Evolutionary conservation across 345 rosid species (phyloP).

Genomic region (Sapria himalayana): DNA sequence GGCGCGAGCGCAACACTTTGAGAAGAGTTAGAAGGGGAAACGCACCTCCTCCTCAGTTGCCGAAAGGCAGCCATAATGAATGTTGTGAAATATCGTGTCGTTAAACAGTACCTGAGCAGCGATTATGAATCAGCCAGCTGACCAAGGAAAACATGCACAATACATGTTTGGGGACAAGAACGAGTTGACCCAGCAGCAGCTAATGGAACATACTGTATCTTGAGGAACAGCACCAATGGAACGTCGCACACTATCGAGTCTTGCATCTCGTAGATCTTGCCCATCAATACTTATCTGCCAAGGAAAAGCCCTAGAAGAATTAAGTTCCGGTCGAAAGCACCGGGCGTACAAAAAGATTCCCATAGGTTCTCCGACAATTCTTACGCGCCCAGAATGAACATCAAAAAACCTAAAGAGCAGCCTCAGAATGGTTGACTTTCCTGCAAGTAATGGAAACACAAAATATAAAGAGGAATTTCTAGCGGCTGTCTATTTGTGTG

Average conservation of each 20-base stretch:
- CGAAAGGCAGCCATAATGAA: constrained; percentile 81
- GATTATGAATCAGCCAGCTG: constrained; percentile 9
- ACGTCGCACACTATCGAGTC: constrained; percentile 48
- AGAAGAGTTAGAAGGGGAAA: not conserved
- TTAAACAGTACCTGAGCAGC: constrained; percentile 73
- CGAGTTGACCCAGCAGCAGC: too few relatives aligned
- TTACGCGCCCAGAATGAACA: constrained; percentile 65
- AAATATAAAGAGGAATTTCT: too few relatives aligned
- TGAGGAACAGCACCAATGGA: constrained; percentile 90
- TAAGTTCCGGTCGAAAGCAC: not conserved
- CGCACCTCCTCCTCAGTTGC: constrained; percentile 79
- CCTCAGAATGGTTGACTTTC: constrained; percentile 91
- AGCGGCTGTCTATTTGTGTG: too few relatives aligned
- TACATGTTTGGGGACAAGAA: not conserved
- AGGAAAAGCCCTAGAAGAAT: constrained; percentile 1
- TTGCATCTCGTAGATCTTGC: constrained; percentile 68
- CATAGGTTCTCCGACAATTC: too few relatives aligned
- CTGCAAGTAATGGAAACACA: too few relatives aligned
- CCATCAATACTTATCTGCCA: constrained; percentile 60
- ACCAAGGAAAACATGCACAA: not conserved
- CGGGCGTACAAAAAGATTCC: constrained; percentile 2
- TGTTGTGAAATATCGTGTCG: constrained; percentile 88
- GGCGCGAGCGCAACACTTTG: too few relatives aligned
- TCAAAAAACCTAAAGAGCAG: constrained; percentile 79
- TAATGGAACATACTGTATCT: constrained; percentile 54